Evolutionary conservation across 139 green algal species (phyloP), one percentile per base, ranked within the genome.

Genomic region (Coelastrella sp.): DNA sequence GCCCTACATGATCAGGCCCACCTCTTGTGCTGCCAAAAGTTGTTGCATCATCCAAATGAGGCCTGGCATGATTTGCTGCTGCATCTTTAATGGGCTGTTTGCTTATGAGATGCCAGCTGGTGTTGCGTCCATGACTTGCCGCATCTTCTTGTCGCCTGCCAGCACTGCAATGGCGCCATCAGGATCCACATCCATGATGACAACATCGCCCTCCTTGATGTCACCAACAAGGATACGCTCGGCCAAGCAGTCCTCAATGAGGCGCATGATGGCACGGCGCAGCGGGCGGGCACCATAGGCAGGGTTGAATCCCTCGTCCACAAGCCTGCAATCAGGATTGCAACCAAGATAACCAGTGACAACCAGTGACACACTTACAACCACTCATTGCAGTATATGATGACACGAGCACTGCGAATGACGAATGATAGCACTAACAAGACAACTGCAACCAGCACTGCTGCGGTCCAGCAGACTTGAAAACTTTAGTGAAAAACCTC

Each of bases 301-400:
- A 79, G 98, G 98, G 95, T 98, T 99, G 97, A 99, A 99, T 35
- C 98, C 98, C 95, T 99, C 98, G 76, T 99, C 98, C 74, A 99
- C 98, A 22, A 99, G 94, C 15, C 98, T 94, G 87, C 27, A 87
- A 49, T 5, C 35, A 49, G 35, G 35, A 49, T 49, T 49, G 35
- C 35, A 49, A 49, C 12, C 12, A 22, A 49, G 35, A 49, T 49
- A 49, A 49, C 35, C 35, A 49, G 35, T 49, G 35, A 49, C 35
- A 49, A 49, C 35, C 3, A 5, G 35, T 5, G 35, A 49, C 35
- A 1, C 35, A 49, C 35, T 49, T n/a, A n/a, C n/a, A n/a, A n/a
- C n/a, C n/a, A n/a, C n/a, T 49, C 35, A 49, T 49, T 49, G 35
- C 35, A 49, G 35, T 49, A 49, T 3, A 49, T 49, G 35, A 49